These are phyloP conservation scores for Magnolia sinica DNA, from an alignment of 164 flowering plant species.

Conservation along the genomic window DNA sequence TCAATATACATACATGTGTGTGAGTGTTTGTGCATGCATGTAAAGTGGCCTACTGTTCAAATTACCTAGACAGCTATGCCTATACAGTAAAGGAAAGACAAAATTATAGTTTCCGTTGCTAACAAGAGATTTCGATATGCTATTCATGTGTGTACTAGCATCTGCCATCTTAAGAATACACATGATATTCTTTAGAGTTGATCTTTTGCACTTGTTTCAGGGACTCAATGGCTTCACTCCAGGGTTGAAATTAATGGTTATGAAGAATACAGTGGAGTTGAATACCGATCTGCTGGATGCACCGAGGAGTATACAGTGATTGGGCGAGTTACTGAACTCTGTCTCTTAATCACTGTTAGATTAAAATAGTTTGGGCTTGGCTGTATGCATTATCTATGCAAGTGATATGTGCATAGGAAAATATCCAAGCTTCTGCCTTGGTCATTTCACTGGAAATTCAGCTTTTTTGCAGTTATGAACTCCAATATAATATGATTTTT, in stretches of 20 bases:
- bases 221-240: slow-evolving; percentile 91
- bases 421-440: not conserved
- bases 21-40: no score
- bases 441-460: not conserved
- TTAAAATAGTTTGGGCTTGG: not conserved
- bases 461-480: not conserved
- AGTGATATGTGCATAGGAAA: not conserved
- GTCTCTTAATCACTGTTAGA: not conserved
- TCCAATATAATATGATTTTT: not conserved
- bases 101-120: not conserved
- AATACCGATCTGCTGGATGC: slow-evolving; percentile 91
- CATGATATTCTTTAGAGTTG: not conserved
- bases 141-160: not conserved
- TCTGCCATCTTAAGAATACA: no score
- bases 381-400: not conserved
- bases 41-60: no score
- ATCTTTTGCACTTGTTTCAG: slow-evolving; percentile 30
- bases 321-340: slow-evolving; percentile 46
- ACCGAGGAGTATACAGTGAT: slow-evolving; percentile 70
- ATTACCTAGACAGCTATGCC: no score
- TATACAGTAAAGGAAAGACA: no score
- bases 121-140: not conserved
- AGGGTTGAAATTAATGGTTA: slow-evolving; percentile 81
- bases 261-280: slow-evolving; percentile 84
- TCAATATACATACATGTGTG: no score